Base-by-base conservation (phyloP, 164 flowering plant genomes). In the Umbilicus rupestris region DNA sequence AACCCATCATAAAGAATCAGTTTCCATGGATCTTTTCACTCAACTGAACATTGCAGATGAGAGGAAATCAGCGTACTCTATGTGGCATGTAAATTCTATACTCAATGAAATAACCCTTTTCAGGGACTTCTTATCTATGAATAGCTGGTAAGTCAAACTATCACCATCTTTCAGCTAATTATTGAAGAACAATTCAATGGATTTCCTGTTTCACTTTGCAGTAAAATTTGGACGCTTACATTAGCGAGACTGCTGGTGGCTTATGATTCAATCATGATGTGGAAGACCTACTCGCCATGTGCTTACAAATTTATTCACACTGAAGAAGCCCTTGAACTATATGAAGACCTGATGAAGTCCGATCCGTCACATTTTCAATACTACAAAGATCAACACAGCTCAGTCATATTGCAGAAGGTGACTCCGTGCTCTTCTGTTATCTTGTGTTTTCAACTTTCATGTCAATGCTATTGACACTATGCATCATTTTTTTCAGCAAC, bases 181-280 rank as follows among this genome's bases (percentile, higher is more conserved):
- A 35, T 19, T 10, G 15, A 3, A 2, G 17, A 41, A 37, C 15
- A 63, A 2, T 19, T 35, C 26, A 39, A 39, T 17, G 2, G 26
- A 20, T 7, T 20, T 62, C 12, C 42, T 62, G 26, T 68, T 39
- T 0, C 33, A 45, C 69, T 66, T 52, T 77, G 77, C 64, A 92
- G 97, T 74, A 93, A 93, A 86, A 88, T 93, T 70, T 92, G 89
- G 65, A 93, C 84, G 84, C 94, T 90, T 71, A 87, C 94, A 69
- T 88, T 93, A 58, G 96, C 94, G 28, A 85, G 97, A 75, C 66
- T 93, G 63, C 73, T 90, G 79, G 77, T 72, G 72, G 90, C 88
- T 67, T 77, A 73, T 67, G 86, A 87, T 73, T 75, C 72, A 17
- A 68, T 88, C 70, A 44, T 76, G 64, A 68, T 77, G 50, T 66